Conservation (phyloP, 441 rosid genomes). For the Dalechampia spathulata region DNA sequence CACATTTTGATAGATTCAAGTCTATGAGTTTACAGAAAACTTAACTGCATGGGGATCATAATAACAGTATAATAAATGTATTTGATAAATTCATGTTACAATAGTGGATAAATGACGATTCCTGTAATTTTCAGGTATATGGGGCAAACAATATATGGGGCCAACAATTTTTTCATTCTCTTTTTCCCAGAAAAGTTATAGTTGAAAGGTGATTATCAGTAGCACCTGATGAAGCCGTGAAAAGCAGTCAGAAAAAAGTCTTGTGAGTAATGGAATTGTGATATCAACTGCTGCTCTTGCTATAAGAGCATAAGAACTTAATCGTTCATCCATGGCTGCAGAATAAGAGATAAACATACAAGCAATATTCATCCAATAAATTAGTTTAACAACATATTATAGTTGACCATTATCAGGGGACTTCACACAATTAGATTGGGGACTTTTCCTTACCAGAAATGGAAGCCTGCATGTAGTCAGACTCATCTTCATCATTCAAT, state of each 20-base stretch:
- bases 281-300: constrained; percentile 86
- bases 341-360: constrained; percentile 16
- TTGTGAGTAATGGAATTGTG: constrained; percentile 71
- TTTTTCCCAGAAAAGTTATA: neutral
- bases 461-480: constrained; percentile 72
- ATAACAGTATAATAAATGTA: neutral
- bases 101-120: neutral
- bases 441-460: constrained; percentile 57
- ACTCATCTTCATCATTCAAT: constrained; percentile 52
- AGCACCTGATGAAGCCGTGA: constrained; percentile 81
- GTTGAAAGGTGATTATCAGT: constrained; percentile 14
- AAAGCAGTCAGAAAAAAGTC: constrained; percentile 64
- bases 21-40: neutral
- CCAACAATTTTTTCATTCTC: neutral
- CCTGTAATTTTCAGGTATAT: neutral
- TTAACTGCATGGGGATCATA: neutral
- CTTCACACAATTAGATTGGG: neutral
- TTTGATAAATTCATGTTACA: neutral
- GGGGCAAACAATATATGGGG: neutral
- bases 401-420: too few species aligned
- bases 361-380: neutral
- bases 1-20: neutral
- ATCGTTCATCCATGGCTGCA: constrained; percentile 97
- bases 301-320: constrained; percentile 93
- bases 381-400: constrained; percentile 1